These are phyloP conservation scores for Metroxylon sagu DNA, from an alignment of 176 grass and related monocot genomes.

Conservation along the genomic window DNA sequence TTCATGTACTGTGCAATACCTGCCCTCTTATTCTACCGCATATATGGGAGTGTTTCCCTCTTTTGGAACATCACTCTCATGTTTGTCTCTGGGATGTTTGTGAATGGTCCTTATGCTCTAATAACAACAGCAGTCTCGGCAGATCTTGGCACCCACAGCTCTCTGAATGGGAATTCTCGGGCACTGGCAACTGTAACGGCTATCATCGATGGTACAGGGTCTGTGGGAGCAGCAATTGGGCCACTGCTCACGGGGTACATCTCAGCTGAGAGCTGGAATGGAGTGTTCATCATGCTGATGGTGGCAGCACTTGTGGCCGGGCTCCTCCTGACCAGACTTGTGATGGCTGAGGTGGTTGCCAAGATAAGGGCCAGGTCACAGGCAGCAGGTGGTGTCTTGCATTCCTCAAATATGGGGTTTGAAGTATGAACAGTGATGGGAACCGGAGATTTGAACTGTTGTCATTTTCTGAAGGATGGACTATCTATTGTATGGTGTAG, in stretches of 20 bases:
- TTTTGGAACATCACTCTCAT: slow-evolving; percentile 54
- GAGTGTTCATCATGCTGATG: slow-evolving; percentile 84
- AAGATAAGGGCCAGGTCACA: too few relatives aligned
- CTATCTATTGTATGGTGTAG: too few relatives aligned
- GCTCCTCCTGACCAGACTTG: slow-evolving; percentile 51
- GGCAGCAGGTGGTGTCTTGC: too few relatives aligned
- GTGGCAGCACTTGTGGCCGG: slow-evolving; percentile 55
- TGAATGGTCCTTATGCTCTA: slow-evolving; percentile 75
- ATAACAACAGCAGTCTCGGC: slow-evolving; percentile 82
- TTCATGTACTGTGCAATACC: slow-evolving; percentile 74
- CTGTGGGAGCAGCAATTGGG: slow-evolving; percentile 61
- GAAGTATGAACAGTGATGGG: too few relatives aligned
- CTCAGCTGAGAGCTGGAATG: slow-evolving; percentile 60
- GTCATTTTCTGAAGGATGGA: too few relatives aligned
- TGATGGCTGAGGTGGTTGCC: slow-evolving; percentile 37
- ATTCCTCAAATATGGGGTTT: too few relatives aligned
- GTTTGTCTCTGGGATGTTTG: slow-evolving; percentile 59
- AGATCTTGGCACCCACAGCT: slow-evolving; percentile 79
- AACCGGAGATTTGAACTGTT: too few relatives aligned
- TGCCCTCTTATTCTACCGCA: slow-evolving; percentile 68
- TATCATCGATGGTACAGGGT: slow-evolving; percentile 80
- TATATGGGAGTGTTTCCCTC: slow-evolving; percentile 54
- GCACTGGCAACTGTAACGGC: slow-evolving; percentile 80
- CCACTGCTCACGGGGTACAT: slow-evolving; percentile 88
- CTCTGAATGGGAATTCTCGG: slow-evolving; percentile 67